Evolutionary conservation across 495 filamentous ascomycete species (phyloP), one percentile per base, ranked within the genome.

Genomic region (Trichoderma orchidacearum): DNA sequence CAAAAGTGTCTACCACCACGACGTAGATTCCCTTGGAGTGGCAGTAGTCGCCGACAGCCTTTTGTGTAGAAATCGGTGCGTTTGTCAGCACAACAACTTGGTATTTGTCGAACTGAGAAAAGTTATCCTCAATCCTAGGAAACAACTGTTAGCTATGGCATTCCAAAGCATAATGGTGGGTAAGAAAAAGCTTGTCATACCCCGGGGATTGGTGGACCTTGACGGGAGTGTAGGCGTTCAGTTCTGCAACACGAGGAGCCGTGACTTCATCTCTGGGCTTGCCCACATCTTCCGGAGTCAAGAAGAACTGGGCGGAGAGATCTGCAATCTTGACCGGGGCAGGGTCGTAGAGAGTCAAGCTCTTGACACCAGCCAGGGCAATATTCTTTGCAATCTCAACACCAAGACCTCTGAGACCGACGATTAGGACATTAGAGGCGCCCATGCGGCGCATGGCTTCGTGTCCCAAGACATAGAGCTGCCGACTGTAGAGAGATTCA

Each of bases 361-460:
- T 82, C 68, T 83, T 80, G 65, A 83, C 94, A 64, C 94, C 94
- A 58, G 94, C 94, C 61, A 99, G 87, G 30, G 93, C 94, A 66
- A 99, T 88, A 62, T 99, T 97, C 78, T 99, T 99, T 61, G 94
- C 92, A 65, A 99, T 95, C 72, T 99, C 94, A 51, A 96, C 90
- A 72, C 94, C 94, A 30, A 99, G 80, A 18, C 94, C 93, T 67
- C 90, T 89, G 61, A 96, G 72, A 54, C 94, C 94, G 54, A 90
- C 87, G 54, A 99, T 81, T 18, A 99, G 85, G 45, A 99, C 82
- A 68, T 97, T 90, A 21, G 94, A 97, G 52, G 90, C 86, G 67
- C 90, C 80, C 94, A 99, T 99, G 56, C 91, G 87, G 75, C 95
- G 97, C 94, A 99, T 99, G 54, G 94, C 94, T 75, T 99, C 94